Base-by-base conservation (phyloP, 352 stramenopile species). In the Phytophthora idaei region DNA sequence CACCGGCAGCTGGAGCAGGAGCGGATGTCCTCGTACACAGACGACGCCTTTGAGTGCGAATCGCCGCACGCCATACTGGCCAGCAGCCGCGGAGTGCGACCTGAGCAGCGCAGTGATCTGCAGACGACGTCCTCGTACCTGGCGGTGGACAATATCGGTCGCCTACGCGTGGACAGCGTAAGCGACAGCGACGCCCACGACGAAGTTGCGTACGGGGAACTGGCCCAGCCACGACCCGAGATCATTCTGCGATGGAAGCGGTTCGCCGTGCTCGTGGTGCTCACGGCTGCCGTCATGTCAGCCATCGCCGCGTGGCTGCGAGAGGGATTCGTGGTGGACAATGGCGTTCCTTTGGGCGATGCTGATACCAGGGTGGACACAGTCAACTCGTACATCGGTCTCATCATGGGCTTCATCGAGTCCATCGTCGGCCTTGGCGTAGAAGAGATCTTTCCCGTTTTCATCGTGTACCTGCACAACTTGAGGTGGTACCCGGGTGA, bases 391-490 rank as follows among this genome's bases (percentile, higher is more conserved):
- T 86, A 85, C 66, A 74, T 80, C n/a, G 80, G 80, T 48, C 61
- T 89, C 41, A 67, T 85, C 48, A 89, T 89, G 80, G 80, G 77
- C 55, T 84, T 89, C 49, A 58, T 82, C 53, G 80, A 89, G 67
- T 78, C 76, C 21, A 47, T 81, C 28, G 59, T 89, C 39, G 75
- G 75, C 9, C 65, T 82, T 15, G 69, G 78, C 25, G 64, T 89
- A 4, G 74, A 78, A 32, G 71, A 86, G 28, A 68, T 89, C 21
- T 83, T 89, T 52, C 76, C 80, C 3, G 77, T 86, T 9, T 89
- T 85, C 49, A 75, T 84, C 42, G 80, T 89, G 25, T 89, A 89
- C 48, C 61, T 87, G 45, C 80, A 89, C 61, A 89, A 89, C 51
- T 49, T 85, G 39, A 69, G 80, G 53, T 89, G 80, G 80, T 87